Conservation (phyloP, 345 rosid genomes). For the Carallia pectinifolia region DNA sequence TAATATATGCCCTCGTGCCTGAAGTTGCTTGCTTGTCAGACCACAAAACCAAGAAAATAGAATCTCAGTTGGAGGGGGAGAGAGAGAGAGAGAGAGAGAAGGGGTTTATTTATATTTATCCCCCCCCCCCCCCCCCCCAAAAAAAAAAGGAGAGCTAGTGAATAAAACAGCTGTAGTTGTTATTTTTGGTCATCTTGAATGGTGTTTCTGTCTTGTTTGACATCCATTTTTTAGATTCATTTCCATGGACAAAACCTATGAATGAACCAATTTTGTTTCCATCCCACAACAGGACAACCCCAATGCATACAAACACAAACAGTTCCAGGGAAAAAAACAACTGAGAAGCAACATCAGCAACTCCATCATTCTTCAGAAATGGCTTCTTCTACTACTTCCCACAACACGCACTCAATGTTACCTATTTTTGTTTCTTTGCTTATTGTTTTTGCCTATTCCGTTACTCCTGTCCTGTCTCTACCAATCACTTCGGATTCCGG, state of each 20-base stretch:
- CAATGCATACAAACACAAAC: slow-evolving; percentile 47
- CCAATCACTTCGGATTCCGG: slow-evolving; percentile 40
- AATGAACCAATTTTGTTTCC: slow-evolving; percentile 22
- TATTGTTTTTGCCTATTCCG: slow-evolving; percentile 34
- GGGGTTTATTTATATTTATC: slow-evolving; percentile 27
- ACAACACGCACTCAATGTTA: slow-evolving; percentile 24
- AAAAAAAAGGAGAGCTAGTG: slow-evolving; percentile 33
- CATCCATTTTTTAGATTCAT: slow-evolving; percentile 33
- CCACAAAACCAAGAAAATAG: slow-evolving; percentile 33
- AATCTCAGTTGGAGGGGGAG: slow-evolving; percentile 14
- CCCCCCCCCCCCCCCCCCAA: neutral
- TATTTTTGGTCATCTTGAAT: neutral
- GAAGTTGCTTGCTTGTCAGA: slow-evolving; percentile 42
- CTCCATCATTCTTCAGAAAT: slow-evolving; percentile 48
- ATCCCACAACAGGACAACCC: slow-evolving; percentile 47
- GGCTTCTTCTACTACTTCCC: slow-evolving; percentile 47
- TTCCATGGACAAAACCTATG: slow-evolving; percentile 34
- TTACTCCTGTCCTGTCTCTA: slow-evolving; percentile 37
- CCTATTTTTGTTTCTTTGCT: slow-evolving; percentile 50
- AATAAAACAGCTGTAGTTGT: slow-evolving; percentile 15
- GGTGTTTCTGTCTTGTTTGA: slow-evolving; percentile 45
- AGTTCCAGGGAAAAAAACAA: slow-evolving; percentile 32
- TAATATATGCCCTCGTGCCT: slow-evolving; percentile 39
- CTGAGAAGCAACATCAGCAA: slow-evolving; percentile 20
- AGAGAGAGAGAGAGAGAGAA: slow-evolving; percentile 7